phyloP scores from a whole-genome alignment of 495 filamentous ascomycete genomes.

The Penicillium subrubescens region DNA sequence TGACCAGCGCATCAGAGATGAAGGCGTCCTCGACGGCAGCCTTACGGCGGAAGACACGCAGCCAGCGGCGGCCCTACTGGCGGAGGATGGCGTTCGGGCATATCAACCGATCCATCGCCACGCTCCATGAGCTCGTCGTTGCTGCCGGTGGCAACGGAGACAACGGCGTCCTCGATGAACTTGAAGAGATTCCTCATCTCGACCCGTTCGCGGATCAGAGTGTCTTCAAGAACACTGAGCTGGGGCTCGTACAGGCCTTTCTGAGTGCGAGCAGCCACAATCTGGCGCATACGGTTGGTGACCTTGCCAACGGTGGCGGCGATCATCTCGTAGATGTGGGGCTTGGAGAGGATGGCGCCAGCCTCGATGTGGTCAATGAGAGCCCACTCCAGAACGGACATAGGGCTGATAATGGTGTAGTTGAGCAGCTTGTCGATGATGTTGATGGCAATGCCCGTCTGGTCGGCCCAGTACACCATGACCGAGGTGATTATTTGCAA shows the following conservation, averaged over 20 bases:
- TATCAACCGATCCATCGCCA: conserved; percentile 43
- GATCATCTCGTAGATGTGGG: conserved; percentile 86
- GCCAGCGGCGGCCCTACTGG: conserved; percentile 84
- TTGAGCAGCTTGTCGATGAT: conserved; percentile 98
- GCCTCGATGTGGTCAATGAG: conserved; percentile 63
- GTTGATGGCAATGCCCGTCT: conserved; percentile 88
- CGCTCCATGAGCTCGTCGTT: conserved; percentile 70
- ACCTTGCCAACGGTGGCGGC: conserved; percentile 89
- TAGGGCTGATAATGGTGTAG: conserved; percentile 87
- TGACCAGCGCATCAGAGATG: conserved; percentile 43
- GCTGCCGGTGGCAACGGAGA: conserved; percentile 69
- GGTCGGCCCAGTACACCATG: conserved; percentile 89
- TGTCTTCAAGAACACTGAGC: conserved; percentile 63
- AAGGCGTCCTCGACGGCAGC: conserved; percentile 79
- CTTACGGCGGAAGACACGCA: conserved; percentile 79
- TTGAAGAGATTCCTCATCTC: conserved; percentile 79
- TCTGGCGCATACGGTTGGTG: conserved; percentile 83
- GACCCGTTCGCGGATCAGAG: conserved; percentile 62
- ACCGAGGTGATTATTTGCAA: conserved; percentile 89
- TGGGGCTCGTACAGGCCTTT: conserved; percentile 60
- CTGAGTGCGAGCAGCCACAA: conserved; percentile 62
- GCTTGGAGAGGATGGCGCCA: conserved; percentile 68
- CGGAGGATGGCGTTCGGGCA: conserved; percentile 64
- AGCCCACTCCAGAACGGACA: conserved; percentile 86
- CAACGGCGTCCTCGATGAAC: conserved; percentile 76